Conservation (phyloP, 345 rosid species). For the Tarenaya hassleriana region DNA sequence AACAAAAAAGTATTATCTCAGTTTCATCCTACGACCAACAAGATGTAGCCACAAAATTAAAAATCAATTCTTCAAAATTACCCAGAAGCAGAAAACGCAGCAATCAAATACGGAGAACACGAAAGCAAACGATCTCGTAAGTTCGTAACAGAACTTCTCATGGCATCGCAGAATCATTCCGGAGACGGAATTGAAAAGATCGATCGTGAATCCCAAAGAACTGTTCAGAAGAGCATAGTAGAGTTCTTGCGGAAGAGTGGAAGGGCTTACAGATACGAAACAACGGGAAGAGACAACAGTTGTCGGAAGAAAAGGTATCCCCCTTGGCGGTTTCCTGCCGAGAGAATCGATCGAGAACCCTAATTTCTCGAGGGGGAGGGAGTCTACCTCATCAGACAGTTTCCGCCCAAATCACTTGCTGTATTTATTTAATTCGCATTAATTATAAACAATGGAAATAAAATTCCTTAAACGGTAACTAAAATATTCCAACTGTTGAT, state of each 20-base stretch:
- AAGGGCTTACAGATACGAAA: constrained; percentile 19
- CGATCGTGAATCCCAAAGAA: background rate
- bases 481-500: too few species aligned
- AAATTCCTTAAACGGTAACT: too few species aligned
- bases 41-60: too few species aligned
- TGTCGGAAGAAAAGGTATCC: constrained; percentile 21
- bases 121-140: too few species aligned
- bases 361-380: constrained; percentile 18
- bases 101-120: constrained; percentile 8
- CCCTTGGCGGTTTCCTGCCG: constrained; percentile 7
- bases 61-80: too few species aligned
- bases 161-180: constrained; percentile 9
- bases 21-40: too few species aligned
- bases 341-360: constrained; percentile 22
- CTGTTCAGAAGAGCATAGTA: constrained; percentile 12
- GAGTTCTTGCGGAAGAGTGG: too few species aligned
- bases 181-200: background rate
- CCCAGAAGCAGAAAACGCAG: too few species aligned
- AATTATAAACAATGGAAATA: background rate
- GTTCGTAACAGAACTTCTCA: background rate
- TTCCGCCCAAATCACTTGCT: background rate
- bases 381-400: background rate
- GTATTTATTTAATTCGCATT: background rate
- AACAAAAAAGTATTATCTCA: too few species aligned
- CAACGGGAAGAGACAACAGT: constrained; percentile 5